These are phyloP conservation scores for Geotrichum siamense DNA, from an alignment of 1,139 yeast genomes.

Conservation along the genomic window DNA sequence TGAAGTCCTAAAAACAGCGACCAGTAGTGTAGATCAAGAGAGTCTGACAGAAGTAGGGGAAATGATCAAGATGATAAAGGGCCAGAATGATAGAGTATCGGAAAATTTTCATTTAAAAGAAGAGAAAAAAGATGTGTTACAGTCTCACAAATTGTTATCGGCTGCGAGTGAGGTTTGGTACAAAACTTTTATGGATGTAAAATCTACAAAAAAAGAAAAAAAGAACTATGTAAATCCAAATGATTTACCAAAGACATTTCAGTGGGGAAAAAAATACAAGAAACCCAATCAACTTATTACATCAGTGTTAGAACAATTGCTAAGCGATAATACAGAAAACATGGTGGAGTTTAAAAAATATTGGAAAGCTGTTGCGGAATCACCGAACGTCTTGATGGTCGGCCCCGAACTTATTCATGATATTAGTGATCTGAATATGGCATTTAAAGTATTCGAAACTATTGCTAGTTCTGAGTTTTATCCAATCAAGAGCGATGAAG, in stretches of 20 bases:
- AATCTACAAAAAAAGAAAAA: background rate
- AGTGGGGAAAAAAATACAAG: background rate
- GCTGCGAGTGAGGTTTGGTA: background rate
- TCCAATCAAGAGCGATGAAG: background rate
- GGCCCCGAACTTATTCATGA: conserved; percentile 9
- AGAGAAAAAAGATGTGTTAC: too few relatives aligned
- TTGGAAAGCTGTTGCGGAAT: conserved; percentile 8
- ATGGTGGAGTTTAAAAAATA: conserved; percentile 8
- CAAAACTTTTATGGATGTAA: background rate
- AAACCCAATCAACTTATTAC: too few relatives aligned
- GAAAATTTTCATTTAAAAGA: too few relatives aligned
- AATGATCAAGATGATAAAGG: too few relatives aligned
- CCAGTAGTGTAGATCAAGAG: too few relatives aligned
- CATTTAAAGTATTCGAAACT: background rate
- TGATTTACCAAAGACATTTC: background rate
- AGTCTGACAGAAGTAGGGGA: too few relatives aligned
- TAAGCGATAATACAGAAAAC: background rate
- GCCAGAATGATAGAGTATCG: too few relatives aligned
- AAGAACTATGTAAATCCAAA: background rate
- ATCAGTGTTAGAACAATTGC: too few relatives aligned
- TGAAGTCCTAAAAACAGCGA: too few relatives aligned
- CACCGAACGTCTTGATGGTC: conserved; percentile 2
- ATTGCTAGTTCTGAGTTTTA: background rate
- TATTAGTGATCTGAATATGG: background rate
- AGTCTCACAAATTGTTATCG: too few relatives aligned